Evolutionary conservation across 306 rosid species (phyloP), one percentile per base, ranked within the genome.

Genomic region (Cucurbita ficifolia): DNA sequence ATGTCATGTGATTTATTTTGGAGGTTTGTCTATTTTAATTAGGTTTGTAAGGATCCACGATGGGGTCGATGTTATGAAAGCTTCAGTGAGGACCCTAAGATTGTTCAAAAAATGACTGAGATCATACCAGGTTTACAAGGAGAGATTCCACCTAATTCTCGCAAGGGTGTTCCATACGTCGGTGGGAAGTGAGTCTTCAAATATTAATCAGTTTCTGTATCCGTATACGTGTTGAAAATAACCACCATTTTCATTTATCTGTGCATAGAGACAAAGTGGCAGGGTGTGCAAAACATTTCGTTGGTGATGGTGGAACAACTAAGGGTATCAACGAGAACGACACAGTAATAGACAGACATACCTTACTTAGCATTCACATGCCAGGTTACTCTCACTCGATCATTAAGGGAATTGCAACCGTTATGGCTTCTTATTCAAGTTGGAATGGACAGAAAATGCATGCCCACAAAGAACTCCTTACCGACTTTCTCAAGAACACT

Each of bases 361-460:
- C 78, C 5, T 76, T 82, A 76, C 45, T 79, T 51, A 73, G 78
- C 16, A 82, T 82, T 46, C 83, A 82, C 78, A 82, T 82, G 85
- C 78, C 81, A 36, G 83, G 38, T 43, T 79, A 79, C 74, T 72
- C 55, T 39, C 22, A 33, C 74, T 82, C 85, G 0, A 73, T 82
- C 54, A 76, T 40, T 45, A 69, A 76, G 72, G 85, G 85, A 7
- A 81, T 82, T 10, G 48, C 74, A 16, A 79, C 83, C 33, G 22
- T 82, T 45, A 82, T 82, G 85, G 57, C 76, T 16, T 82, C 85
- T 3, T 82, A 82, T 54, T 82, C 85, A 5, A 82, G 85, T 54
- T 82, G 82, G 83, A 82, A 82, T 17, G 79, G 85, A 16, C 51
- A 55, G 8, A 82, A 82, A 69, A 82, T 82, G 85, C 82, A 82